Base-by-base conservation (phyloP, 2,329 filamentous ascomycete genomes). In the Penicillium oxalicum region DNA sequence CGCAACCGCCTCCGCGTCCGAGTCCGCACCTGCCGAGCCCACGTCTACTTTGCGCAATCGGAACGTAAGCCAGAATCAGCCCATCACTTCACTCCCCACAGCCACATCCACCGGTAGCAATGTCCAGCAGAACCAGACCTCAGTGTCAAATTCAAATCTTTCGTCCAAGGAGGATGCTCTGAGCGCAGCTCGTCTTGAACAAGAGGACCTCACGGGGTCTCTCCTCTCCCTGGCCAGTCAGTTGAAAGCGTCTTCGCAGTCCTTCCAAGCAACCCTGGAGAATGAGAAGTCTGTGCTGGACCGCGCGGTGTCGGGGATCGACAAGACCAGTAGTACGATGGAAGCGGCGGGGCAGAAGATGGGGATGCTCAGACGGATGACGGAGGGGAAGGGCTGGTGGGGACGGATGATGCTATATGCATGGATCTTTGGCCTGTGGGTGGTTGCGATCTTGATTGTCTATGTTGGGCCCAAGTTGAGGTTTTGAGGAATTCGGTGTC, bases 381-480 rank as follows among this genome's bases (percentile, higher is more conserved):
- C 86, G 12, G 91, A 96, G 72, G 91, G 90, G 3, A 84, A 86
- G 65, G 90, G 90, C 0, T 94, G 87, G 86, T 89, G 80, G 82
- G 90, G 86, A 5, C 74, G 91, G 45, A 80, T 95, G 74, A 76
- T 91, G 70, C 75, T 96, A 52, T 95, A 93, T 74, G 85, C 77
- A 35, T 86, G 88, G 78, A 90, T 96, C 42, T 87, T 84, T 60
- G 88, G 81, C 28, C 68, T 96, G 53, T 91, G 89, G 84, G 60
- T 94, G n/a, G 71, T 82, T 26, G 79, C 89, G 13, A 73, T 95
- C 33, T 60, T 94, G 65, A 69, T 96, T 55, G 91, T 96, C 9
- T 91, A 91, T 73, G 78, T 91, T 44, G 74, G 89, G 64, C 91
- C 91, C 0, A 97, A 96, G 74, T 70, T 96, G 65, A 79, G 91